phyloP scores from a whole-genome alignment of 345 rosid species.

The Populus davidiana region DNA sequence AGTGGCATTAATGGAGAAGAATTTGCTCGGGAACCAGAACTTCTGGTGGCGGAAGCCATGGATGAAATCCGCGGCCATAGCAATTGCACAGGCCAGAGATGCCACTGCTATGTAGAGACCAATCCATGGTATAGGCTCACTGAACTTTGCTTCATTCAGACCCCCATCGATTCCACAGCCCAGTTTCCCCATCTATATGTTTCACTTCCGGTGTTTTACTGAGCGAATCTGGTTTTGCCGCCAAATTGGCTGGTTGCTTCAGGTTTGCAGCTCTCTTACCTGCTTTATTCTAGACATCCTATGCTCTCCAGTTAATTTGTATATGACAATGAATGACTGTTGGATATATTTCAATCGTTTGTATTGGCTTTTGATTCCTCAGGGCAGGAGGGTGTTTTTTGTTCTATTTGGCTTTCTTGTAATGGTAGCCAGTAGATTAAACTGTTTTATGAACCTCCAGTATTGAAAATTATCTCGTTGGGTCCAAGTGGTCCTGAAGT shows the following conservation, averaged over 20 bases:
- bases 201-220: background rate
- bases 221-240: background rate
- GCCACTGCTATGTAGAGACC: constrained; percentile 80
- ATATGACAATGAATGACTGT: background rate
- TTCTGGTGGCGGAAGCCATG: constrained; percentile 55
- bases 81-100: constrained; percentile 60
- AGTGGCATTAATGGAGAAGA: constrained; percentile 71
- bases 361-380: background rate
- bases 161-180: constrained; percentile 72
- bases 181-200: constrained; percentile 33
- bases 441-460: background rate
- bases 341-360: background rate
- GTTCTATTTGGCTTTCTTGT: background rate
- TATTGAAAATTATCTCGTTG: background rate
- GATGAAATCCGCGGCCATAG: constrained; percentile 68
- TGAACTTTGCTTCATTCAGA: constrained; percentile 55
- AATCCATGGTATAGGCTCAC: constrained; percentile 76
- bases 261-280: background rate
- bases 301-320: background rate
- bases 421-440: background rate
- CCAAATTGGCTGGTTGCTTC: background rate
- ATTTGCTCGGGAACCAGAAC: constrained; percentile 74
- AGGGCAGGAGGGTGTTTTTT: background rate
- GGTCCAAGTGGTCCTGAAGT: background rate
- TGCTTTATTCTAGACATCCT: background rate